A percentile compares a stretch with the other conserved stretches of the same genome.
phyloP scores from a whole-genome alignment of 192 early-diverging fungal species.

The Paraglomus brasilianum region DNA sequence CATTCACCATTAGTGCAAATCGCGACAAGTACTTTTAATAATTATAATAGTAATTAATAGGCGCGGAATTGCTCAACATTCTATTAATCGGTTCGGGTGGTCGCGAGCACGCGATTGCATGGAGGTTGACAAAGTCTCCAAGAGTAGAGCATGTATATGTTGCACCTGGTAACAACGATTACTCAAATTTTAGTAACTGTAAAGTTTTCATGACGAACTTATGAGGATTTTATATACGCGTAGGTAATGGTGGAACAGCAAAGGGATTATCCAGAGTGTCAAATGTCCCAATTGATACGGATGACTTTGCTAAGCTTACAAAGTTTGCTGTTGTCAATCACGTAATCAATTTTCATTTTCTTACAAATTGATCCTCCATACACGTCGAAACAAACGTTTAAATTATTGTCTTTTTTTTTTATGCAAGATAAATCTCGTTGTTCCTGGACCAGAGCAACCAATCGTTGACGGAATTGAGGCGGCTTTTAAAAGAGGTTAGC shows the following conservation, averaged over 20 bases:
- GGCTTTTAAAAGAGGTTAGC: slow-evolving; percentile 75
- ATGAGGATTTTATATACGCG: neutral
- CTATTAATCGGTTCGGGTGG: slow-evolving; percentile 94
- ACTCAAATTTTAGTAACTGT: slow-evolving; percentile 6
- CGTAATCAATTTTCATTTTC: slow-evolving; percentile 39
- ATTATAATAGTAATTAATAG: too few relatives aligned
- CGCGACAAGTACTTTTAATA: too few relatives aligned
- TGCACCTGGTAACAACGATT: slow-evolving; percentile 70
- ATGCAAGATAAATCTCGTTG: slow-evolving; percentile 70
- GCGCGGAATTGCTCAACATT: slow-evolving; percentile 51
- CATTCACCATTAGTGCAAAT: too few relatives aligned
- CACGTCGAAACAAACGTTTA: neutral
- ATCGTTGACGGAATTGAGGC: slow-evolving; percentile 88
- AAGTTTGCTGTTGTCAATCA: slow-evolving; percentile 77
- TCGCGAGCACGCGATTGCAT: slow-evolving; percentile 94
- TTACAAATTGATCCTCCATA: neutral
- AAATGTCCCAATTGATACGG: slow-evolving; percentile 74
- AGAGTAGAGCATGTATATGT: slow-evolving; percentile 83
- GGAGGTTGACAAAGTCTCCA: slow-evolving; percentile 79
- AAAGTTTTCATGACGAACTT: slow-evolving; percentile 3
- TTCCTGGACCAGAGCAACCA: slow-evolving; percentile 96
- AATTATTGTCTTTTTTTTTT: neutral
- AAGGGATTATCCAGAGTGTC: slow-evolving; percentile 68
- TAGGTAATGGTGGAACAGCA: slow-evolving; percentile 94
- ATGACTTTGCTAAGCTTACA: slow-evolving; percentile 73